A percentile compares a stretch with the other conserved stretches of the same genome.
phyloP scores from a whole-genome alignment of 2,329 filamentous ascomycete genomes.

The Arachnomyces sp. region DNA sequence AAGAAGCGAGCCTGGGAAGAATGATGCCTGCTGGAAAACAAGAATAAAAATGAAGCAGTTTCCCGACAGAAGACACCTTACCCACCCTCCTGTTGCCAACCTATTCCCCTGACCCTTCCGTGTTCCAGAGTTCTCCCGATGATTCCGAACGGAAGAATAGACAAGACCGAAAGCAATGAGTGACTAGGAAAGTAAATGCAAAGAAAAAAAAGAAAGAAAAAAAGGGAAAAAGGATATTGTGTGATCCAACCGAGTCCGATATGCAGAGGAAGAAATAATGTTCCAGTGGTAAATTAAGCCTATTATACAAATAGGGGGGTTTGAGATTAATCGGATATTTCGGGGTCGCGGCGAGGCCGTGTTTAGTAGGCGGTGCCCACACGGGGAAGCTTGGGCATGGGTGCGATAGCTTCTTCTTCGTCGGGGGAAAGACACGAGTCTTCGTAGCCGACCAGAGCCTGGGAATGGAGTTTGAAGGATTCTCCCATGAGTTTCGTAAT shows the following conservation, averaged over 20 bases:
- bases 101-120: constrained; percentile 26
- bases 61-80: constrained; percentile 26
- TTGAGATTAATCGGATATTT: constrained; percentile 10
- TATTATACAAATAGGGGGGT: constrained; percentile 13
- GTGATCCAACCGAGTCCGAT: constrained; percentile 10
- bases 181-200: constrained; percentile 3
- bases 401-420: constrained; percentile 35
- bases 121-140: constrained; percentile 27
- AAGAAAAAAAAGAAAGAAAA: constrained; percentile 40
- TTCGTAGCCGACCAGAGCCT: constrained; percentile 90
- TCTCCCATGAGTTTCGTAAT: constrained; percentile 83
- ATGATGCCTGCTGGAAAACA: constrained; percentile 5
- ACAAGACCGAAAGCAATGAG: constrained; percentile 16
- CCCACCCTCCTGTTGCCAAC: constrained; percentile 28
- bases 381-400: constrained; percentile 36
- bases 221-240: constrained; percentile 4
- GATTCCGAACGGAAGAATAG: constrained; percentile 34
- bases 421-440: constrained; percentile 46
- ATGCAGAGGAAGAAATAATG: constrained; percentile 13
- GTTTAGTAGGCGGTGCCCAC: constrained; percentile 36
- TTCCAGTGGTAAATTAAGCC: constrained; percentile 21
- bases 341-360: too few species aligned
- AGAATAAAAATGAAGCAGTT: constrained; percentile 20
- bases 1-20: constrained; percentile 7
- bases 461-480: constrained; percentile 92